Evolutionary conservation across 225 moss, liverwort and hornwort species (phyloP).

Genomic region (Marchantia polymorpha): DNA sequence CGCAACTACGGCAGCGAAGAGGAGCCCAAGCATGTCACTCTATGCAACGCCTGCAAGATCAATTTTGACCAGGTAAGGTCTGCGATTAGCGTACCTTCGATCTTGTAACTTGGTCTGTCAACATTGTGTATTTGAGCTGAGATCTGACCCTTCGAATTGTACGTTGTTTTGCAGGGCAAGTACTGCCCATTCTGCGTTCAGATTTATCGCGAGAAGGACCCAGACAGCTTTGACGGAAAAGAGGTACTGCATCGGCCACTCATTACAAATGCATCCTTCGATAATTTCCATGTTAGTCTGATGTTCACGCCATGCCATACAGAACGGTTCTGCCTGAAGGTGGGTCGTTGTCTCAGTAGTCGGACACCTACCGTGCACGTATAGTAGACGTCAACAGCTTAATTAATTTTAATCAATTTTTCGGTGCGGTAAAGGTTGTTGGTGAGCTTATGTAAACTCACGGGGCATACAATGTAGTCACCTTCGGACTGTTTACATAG

Average conservation of each 20-base stretch:
- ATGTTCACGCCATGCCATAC: too few species aligned
- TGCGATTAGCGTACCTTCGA: not conserved
- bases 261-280: too few species aligned
- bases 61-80: conserved; percentile 93
- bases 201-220: conserved; percentile 99
- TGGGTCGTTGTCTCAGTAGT: too few species aligned
- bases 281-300: too few species aligned
- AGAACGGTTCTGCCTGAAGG: too few species aligned
- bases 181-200: conserved; percentile 98
- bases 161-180: conserved; percentile 62
- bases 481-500: too few species aligned
- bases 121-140: not conserved
- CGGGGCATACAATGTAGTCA: too few species aligned
- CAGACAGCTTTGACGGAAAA: conserved; percentile 95
- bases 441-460: too few species aligned
- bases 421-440: too few species aligned
- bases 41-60: conserved; percentile 99
- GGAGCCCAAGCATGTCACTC: conserved; percentile 91
- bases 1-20: conserved; percentile 95
- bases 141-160: not conserved
- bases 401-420: too few species aligned
- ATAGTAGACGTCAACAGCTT: too few species aligned
- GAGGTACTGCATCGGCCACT: conserved; percentile 46
- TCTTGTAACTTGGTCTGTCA: not conserved
- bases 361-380: too few species aligned